Percentiles rank a stretch among this genome's conserved stretches.
phyloP scores from a whole-genome alignment of 495 filamentous ascomycete species.

The Cudoniella acicularis region DNA sequence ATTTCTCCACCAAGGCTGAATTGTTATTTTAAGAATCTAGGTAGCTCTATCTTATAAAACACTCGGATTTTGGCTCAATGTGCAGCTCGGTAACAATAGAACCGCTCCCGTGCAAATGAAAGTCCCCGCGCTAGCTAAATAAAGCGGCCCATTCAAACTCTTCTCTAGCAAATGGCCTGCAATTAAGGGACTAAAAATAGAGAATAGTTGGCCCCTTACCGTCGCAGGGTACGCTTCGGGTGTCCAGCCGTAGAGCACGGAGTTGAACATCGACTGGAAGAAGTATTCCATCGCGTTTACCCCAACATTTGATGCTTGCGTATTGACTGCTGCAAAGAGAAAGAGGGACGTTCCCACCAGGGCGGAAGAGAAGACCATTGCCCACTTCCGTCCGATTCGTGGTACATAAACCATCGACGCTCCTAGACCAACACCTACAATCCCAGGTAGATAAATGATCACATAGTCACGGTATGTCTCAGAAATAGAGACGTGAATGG shows the following conservation, averaged over 20 bases:
- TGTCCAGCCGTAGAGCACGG: constrained; percentile 45
- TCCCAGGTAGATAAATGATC: constrained; percentile 42
- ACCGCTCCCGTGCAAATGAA: constrained; percentile 40
- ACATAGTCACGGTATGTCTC: constrained; percentile 41
- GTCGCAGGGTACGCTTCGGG: constrained; percentile 48
- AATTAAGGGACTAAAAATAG: constrained; percentile 42
- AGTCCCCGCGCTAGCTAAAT: constrained; percentile 40
- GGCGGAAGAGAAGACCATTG: constrained; percentile 42
- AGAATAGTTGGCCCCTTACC: constrained; percentile 42
- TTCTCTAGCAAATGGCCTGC: constrained; percentile 31
- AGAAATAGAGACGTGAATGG: constrained; percentile 20
- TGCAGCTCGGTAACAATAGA: constrained; percentile 31
- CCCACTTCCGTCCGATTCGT: constrained; percentile 38
- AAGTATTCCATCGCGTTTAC: constrained; percentile 46
- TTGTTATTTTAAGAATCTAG: too few species aligned
- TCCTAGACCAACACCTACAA: constrained; percentile 40
- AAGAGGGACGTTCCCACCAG: constrained; percentile 44
- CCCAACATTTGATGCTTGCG: constrained; percentile 38
- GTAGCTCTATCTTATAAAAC: not conserved
- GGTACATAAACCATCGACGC: constrained; percentile 36
- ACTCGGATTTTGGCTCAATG: not conserved
- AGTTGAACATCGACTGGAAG: constrained; percentile 50
- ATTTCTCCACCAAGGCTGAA: too few species aligned
- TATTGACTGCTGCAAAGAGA: constrained; percentile 41
- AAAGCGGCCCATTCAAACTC: constrained; percentile 35